phyloP scores from a whole-genome alignment of 495 filamentous ascomycete species.

The Talaromyces adpressus region DNA sequence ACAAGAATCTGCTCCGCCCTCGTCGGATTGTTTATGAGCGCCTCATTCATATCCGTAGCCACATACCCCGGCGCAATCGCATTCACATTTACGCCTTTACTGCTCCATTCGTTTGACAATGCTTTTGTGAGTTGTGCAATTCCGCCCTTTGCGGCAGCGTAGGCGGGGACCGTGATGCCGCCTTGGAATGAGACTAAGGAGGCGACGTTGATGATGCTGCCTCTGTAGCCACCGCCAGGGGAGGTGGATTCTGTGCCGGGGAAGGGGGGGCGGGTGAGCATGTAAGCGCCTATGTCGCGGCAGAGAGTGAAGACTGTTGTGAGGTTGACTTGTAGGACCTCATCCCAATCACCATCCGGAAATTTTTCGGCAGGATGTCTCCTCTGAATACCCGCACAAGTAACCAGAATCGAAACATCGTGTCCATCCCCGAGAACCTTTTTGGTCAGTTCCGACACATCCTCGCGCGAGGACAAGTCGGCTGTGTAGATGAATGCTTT shows the following conservation, averaged over 20 bases:
- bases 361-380: slow-evolving; percentile 66
- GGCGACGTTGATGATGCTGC: slow-evolving; percentile 75
- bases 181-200: slow-evolving; percentile 78
- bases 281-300: slow-evolving; percentile 71
- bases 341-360: slow-evolving; percentile 66
- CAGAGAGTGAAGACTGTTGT: slow-evolving; percentile 69
- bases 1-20: slow-evolving; percentile 60
- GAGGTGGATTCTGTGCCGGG: slow-evolving; percentile 14
- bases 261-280: slow-evolving; percentile 50
- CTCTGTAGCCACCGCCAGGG: slow-evolving; percentile 39
- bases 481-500: slow-evolving; percentile 60
- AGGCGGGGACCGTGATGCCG: slow-evolving; percentile 75
- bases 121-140: slow-evolving; percentile 76
- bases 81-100: slow-evolving; percentile 64
- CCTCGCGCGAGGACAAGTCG: slow-evolving; percentile 56
- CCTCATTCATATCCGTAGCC: slow-evolving; percentile 80
- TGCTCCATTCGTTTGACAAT: slow-evolving; percentile 75
- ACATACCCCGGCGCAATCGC: slow-evolving; percentile 71
- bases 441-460: slow-evolving; percentile 53
- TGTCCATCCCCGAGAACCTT: slow-evolving; percentile 53
- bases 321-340: slow-evolving; percentile 79
- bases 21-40: slow-evolving; percentile 57
- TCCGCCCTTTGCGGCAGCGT: slow-evolving; percentile 75
- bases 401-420: slow-evolving; percentile 64
- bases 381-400: slow-evolving; percentile 79